A percentile compares a stretch with the other conserved stretches of the same genome.
These are phyloP conservation scores for Phoenix dactylifera DNA, from an alignment of 176 grass and related monocot species.

Conservation along the genomic window DNA sequence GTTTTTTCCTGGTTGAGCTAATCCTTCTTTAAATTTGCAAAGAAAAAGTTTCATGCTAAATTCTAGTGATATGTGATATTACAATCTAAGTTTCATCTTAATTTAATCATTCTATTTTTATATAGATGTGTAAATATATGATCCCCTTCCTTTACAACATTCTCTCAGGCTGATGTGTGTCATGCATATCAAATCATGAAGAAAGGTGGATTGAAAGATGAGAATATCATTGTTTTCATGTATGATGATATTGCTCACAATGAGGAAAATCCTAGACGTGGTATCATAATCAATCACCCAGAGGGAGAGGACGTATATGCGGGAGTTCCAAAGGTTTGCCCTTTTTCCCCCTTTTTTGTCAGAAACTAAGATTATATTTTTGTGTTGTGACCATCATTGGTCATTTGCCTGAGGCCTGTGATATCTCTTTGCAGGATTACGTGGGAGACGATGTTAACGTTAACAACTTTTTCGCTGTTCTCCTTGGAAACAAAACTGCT, in stretches of 20 bases:
- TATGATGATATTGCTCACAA: conserved; percentile 85
- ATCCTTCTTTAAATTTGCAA: no score
- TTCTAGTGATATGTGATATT: neutral
- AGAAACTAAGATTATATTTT: neutral
- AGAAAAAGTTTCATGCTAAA: no score
- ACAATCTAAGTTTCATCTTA: neutral
- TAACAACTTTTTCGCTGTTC: conserved; percentile 76
- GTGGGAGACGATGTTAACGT: conserved; percentile 70
- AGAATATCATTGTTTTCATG: conserved; percentile 98
- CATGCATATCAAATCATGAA: conserved; percentile 99
- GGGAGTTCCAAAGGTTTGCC: conserved; percentile 78
- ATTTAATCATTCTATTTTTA: neutral
- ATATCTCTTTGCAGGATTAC: conserved; percentile 57
- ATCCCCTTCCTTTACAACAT: neutral
- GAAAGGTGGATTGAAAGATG: conserved; percentile 83
- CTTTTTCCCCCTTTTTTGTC: neutral
- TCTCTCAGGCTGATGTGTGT: conserved; percentile 71
- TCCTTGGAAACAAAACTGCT: conserved; percentile 81
- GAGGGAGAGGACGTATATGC: conserved; percentile 81
- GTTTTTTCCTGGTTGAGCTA: no score
- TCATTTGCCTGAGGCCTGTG: conserved; percentile 1
- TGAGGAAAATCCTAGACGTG: conserved; percentile 59
- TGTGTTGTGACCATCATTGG: neutral
- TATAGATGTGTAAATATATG: neutral
- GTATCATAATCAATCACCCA: conserved; percentile 89